Conservation (phyloP, 2,329 filamentous ascomycete species). For the Alternaria gaisen region DNA sequence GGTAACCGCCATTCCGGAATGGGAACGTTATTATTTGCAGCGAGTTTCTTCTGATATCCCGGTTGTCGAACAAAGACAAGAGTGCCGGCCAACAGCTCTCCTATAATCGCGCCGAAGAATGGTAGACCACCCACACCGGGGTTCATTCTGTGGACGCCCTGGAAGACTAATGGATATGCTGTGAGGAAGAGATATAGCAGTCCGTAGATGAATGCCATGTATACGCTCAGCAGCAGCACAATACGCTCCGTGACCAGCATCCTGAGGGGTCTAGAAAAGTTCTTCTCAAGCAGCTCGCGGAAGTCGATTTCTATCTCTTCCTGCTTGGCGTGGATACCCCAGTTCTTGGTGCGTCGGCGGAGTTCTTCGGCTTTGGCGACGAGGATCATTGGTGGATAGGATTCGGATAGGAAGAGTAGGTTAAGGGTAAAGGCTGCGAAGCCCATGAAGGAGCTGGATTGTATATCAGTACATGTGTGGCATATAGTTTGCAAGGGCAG, state of each 20-base stretch:
- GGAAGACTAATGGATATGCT: slow-evolving; percentile 83
- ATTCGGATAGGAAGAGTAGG: slow-evolving; percentile 64
- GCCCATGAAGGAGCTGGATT: slow-evolving; percentile 59
- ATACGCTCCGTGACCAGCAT: slow-evolving; percentile 61
- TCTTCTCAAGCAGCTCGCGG: slow-evolving; percentile 61
- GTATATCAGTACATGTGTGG: not conserved
- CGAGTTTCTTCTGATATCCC: slow-evolving; percentile 66
- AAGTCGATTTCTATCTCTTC: slow-evolving; percentile 64
- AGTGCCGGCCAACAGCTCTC: slow-evolving; percentile 73
- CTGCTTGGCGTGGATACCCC: slow-evolving; percentile 68
- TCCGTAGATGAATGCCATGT: slow-evolving; percentile 61
- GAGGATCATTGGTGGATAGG: slow-evolving; percentile 67
- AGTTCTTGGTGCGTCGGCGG: slow-evolving; percentile 65
- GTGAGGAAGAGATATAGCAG: slow-evolving; percentile 87
- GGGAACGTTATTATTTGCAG: slow-evolving; percentile 59
- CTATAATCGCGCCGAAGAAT: slow-evolving; percentile 85
- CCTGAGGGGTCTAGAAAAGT: slow-evolving; percentile 60
- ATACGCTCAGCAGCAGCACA: slow-evolving; percentile 51
- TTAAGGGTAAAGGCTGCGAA: slow-evolving; percentile 60
- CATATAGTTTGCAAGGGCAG: not conserved
- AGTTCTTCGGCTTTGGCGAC: slow-evolving; percentile 65
- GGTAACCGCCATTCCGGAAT: slow-evolving; percentile 67
- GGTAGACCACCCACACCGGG: slow-evolving; percentile 77
- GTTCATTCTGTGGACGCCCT: slow-evolving; percentile 73
- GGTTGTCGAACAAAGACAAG: slow-evolving; percentile 72